These are phyloP conservation scores for Talaromyces sp. DNA, from an alignment of 2,329 filamentous ascomycete species.

Conservation along the genomic window DNA sequence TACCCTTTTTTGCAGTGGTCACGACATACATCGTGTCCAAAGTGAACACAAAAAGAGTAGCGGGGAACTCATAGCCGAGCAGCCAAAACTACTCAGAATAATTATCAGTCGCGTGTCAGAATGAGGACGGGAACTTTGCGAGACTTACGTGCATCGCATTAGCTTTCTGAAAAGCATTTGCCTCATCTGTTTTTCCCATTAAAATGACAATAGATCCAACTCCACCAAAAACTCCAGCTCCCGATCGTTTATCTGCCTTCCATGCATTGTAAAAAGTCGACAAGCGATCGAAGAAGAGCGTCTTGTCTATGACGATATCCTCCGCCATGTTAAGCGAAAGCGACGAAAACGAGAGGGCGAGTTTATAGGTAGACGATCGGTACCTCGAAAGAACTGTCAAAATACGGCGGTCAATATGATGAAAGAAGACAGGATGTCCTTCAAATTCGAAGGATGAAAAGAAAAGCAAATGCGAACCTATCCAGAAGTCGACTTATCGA, in stretches of 20 bases:
- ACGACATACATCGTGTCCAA: conserved; percentile 84
- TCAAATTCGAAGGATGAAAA: background rate
- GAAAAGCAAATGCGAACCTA: background rate
- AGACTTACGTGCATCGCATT: conserved; percentile 83
- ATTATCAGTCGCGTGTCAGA: conserved; percentile 15
- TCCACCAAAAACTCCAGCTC: conserved; percentile 80
- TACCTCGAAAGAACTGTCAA: background rate
- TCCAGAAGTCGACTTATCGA: background rate
- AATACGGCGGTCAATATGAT: background rate
- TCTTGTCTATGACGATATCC: conserved; percentile 93
- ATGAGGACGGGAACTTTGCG: background rate
- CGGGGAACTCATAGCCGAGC: conserved; percentile 96
- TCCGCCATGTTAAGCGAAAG: conserved; percentile 53
- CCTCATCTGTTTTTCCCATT: conserved; percentile 93
- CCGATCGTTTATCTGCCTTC: conserved; percentile 91
- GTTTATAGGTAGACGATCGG: background rate
- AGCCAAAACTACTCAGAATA: conserved; percentile 75
- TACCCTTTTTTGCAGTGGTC: conserved; percentile 96
- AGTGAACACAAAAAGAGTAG: conserved; percentile 90
- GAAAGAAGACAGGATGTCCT: background rate
- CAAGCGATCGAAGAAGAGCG: conserved; percentile 89
- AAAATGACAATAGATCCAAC: conserved; percentile 82
- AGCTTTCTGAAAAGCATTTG: conserved; percentile 85
- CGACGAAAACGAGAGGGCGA: background rate
- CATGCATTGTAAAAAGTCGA: conserved; percentile 83